Conservation (phyloP, 139 green algal species). For the Diplosphaera chodatii region DNA sequence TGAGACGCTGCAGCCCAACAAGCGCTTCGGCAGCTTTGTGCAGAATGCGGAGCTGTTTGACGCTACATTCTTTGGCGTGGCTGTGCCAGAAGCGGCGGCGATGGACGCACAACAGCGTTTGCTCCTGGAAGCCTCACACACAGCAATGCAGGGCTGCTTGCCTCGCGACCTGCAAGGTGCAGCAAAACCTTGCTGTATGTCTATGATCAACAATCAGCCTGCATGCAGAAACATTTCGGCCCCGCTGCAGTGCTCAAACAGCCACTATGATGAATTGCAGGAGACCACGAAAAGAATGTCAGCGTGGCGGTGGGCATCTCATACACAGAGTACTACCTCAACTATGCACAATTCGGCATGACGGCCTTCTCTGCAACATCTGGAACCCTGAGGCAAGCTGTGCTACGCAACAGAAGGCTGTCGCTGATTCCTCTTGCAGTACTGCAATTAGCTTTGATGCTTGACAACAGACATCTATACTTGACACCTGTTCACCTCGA, state of each 20-base stretch:
- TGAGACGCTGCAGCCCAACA: constrained; percentile 3
- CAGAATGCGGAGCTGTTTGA: constrained; percentile 61
- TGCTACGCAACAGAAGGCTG: too few species aligned
- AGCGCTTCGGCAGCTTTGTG: constrained; percentile 50
- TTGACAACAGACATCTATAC: too few species aligned
- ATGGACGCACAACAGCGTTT: constrained; percentile 78
- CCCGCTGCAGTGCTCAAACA: too few species aligned
- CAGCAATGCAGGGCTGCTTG: not conserved
- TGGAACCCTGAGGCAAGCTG: constrained; percentile 22
- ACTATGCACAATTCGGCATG: constrained; percentile 6
- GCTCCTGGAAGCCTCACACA: constrained; percentile 43
- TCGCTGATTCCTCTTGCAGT: too few species aligned
- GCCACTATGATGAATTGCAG: too few species aligned
- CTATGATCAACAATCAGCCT: too few species aligned
- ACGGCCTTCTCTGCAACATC: constrained; percentile 31
- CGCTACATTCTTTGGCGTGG: constrained; percentile 50
- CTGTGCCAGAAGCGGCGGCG: constrained; percentile 40
- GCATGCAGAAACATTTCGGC: too few species aligned
- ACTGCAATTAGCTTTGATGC: too few species aligned
- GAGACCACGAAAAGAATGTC: constrained; percentile 4
- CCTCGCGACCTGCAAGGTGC: not conserved
- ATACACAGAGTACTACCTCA: constrained; percentile 33
- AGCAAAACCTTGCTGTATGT: too few species aligned
- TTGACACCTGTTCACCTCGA: too few species aligned
- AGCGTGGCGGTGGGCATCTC: constrained; percentile 25